Base-by-base conservation (phyloP, 2,329 filamentous ascomycete species). In the Fusarium sp. region DNA sequence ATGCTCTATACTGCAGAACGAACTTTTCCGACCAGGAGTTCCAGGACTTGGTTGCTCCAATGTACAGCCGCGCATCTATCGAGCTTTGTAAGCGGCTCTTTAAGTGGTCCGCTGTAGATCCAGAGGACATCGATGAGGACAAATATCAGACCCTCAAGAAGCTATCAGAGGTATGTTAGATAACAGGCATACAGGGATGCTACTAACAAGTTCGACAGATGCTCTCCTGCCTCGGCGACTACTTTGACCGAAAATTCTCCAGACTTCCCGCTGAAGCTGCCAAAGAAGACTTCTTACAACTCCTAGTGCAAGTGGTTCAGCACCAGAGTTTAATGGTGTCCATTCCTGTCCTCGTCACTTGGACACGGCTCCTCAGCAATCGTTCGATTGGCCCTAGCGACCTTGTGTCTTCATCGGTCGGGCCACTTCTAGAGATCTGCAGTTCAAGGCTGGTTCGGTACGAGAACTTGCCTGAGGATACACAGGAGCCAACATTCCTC, bases 111-210 rank as follows among this genome's bases (percentile, higher is more conserved):
- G 82, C 90, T 11, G 91, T 95, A 44, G 92, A 94, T 69, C 88
- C 94, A 4, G 89, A 93, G 63, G 92, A 97, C 73, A 90, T 97
- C 62, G 93, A 98, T 71, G 94, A 97, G 75, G 91, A 94, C 76
- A 97, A 94, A 78, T 98, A 99, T 78, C 90, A 94, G 59, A 90
- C 98, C 72, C 90, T 93, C 41, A 98, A 98, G 83, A 98, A 97
- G 80, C 89, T 98, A 48, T 94, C 95, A 1, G 96, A 99, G 88
- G 93, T 94, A 86, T 71, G 82, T 73, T 13, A 31, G 30, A 31
- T 44, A 28, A 11, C 12, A 39, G 46, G 18, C 36, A 7, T 6
- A 23, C 12, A 10, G 23, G 36, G 28, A 31, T 9, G 13, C 28
- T 31, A 30, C 46, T 57, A 48, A 64, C 15, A 18, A 28, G 31